Base-by-base conservation (phyloP, 345 rosid species). In the Brassica cretica region DNA sequence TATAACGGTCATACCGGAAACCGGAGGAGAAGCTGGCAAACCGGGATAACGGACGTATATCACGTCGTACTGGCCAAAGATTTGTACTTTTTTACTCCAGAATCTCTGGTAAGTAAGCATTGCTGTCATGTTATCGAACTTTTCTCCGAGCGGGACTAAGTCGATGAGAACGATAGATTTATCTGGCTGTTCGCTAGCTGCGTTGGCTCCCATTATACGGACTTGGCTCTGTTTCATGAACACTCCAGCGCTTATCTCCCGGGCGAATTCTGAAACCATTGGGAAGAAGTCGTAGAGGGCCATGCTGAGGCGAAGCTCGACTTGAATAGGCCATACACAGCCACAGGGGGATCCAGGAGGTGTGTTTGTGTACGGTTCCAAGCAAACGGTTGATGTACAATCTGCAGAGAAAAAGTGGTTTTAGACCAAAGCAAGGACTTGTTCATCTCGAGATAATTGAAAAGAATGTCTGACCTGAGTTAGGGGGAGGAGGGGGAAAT, bases 201-300 rank as follows among this genome's bases (percentile, higher is more conserved):
- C 96, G 62, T 87, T 93, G 46, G 99, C 99, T 69, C 97, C 99
- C 83, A 93, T 91, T 12, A 95, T 89, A 21, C 92, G 90, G 55
- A 95, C 99, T 85, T 95, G 99, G 77, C 99, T 91, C 82, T 91
- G 96, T 78, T 88, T 93, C 97, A 93, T 89, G 80, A 93, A 95
- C 80, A 91, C 92, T 16, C 99, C 97, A 12, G 88, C 83, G 51
- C 96, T 88, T 60, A 91, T 82, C 84, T 91, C 98, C 25, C 74
- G 76, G 44, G 99, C 97, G 39, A 95, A 87, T 83, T 92, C 96
- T 10, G 93, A 88, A 75, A 95, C 97, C 89, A 89, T 84, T 15
- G 99, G 99, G 83, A 95, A 95, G 88, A 95, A 95, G 77, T 92
- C 91, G 66, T 91, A 95, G 2, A 95, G 88, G 6, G 91, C 91